Conservation (phyloP, 306 rosid species). For the Malus sieversii region DNA sequence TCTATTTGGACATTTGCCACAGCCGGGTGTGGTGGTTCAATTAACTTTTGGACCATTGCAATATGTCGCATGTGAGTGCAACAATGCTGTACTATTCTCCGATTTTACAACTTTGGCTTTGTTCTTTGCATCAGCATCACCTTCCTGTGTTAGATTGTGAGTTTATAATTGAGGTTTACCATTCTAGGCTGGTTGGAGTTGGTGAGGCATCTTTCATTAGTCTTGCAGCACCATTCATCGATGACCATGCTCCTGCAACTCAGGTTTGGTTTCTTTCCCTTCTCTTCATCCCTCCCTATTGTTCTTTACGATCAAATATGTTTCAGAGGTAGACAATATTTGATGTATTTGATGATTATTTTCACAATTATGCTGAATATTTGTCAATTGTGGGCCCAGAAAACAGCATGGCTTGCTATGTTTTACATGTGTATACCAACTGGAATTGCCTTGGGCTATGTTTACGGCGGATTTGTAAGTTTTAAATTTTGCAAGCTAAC, state of each 20-base stretch:
- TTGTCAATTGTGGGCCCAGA: constrained; percentile 43
- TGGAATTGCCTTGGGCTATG: constrained; percentile 89
- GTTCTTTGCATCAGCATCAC: background rate
- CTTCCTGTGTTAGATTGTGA: constrained; percentile 16
- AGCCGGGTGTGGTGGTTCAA: constrained; percentile 78
- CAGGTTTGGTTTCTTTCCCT: constrained; percentile 46
- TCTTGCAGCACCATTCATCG: constrained; percentile 95
- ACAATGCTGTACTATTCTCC: background rate
- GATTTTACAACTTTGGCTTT: background rate
- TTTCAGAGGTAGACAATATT: background rate
- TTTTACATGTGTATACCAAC: constrained; percentile 97
- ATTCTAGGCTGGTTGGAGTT: constrained; percentile 84
- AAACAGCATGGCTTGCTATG: constrained; percentile 89
- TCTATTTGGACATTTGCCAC: constrained; percentile 85
- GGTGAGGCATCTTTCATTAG: constrained; percentile 99
- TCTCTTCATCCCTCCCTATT: background rate
- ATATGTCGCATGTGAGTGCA: constrained; percentile 72
- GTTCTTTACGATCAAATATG: background rate
- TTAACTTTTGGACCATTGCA: constrained; percentile 82
- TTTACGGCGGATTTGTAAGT: constrained; percentile 89
- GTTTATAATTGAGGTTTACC: constrained; percentile 10
- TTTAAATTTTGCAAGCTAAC: constrained; percentile 8
- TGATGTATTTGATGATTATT: constrained; percentile 8
- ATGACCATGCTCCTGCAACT: constrained; percentile 80
- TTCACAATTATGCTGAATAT: background rate